A percentile compares a stretch with the other conserved stretches of the same genome.
These are phyloP conservation scores for Tylopilus intermedius DNA, from an alignment of 768 basidiomycete genomes.

Conservation along the genomic window DNA sequence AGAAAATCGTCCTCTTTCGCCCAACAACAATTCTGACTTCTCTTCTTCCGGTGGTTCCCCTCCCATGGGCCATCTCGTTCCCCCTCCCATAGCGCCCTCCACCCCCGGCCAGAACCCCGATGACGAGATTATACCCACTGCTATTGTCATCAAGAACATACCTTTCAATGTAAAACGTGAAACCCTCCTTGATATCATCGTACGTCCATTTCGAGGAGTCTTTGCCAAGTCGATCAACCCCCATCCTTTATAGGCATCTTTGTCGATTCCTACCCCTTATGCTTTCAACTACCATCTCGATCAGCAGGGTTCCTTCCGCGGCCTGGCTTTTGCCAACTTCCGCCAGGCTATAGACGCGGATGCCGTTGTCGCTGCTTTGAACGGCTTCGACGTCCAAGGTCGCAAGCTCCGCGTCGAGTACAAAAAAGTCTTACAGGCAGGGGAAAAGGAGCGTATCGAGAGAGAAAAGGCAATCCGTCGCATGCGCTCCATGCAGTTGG, in stretches of 20 bases:
- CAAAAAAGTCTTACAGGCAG: conserved; percentile 98
- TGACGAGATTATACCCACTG: conserved; percentile 96
- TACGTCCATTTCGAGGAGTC: conserved; percentile 38
- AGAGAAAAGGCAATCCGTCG: conserved; percentile 96
- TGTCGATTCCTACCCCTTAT: conserved; percentile 93
- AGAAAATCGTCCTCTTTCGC: conserved; percentile 78
- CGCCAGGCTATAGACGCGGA: conserved; percentile 87
- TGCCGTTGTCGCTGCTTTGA: conserved; percentile 91
- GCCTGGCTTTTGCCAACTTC: conserved; percentile 98
- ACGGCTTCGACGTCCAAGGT: conserved; percentile 94
- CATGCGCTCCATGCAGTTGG: conserved; percentile 95
- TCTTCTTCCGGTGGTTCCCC: conserved; percentile 85
- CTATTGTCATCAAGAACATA: conserved; percentile 99
- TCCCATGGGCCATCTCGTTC: conserved; percentile 43
- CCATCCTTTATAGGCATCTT: conserved; percentile 57
- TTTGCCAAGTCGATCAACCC: conserved; percentile 8
- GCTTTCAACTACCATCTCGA: conserved; percentile 99
- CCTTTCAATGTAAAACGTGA: conserved; percentile 98
- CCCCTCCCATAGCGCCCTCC: conserved; percentile 43
- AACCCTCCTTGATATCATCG: conserved; percentile 93
- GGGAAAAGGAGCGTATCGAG: conserved; percentile 98
- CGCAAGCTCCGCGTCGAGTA: conserved; percentile 98
- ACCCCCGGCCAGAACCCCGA: conserved; percentile 54
- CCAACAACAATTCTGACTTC: conserved; percentile 84
- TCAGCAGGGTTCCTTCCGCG: conserved; percentile 93